phyloP scores from a whole-genome alignment of 148 eudicot genomes.

The Polygonum maritimum region DNA sequence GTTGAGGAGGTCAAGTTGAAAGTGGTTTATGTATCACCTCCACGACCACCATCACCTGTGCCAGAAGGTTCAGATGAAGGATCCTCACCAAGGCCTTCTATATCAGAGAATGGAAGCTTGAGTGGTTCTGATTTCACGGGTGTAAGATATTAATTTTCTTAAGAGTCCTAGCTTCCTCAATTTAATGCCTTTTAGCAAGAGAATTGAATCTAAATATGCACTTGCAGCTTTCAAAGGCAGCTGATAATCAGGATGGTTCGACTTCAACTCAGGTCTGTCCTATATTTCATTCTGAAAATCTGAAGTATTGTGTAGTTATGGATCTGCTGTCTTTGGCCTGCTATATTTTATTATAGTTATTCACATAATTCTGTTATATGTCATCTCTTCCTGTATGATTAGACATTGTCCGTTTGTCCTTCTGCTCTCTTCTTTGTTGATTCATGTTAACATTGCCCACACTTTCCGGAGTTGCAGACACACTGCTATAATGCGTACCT shows the following conservation, averaged over 20 bases:
- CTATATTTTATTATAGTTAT: not conserved
- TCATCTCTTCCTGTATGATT: not conserved
- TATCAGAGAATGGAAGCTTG: slow-evolving; percentile 56
- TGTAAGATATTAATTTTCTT: slow-evolving; percentile 32
- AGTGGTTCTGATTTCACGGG: slow-evolving; percentile 25
- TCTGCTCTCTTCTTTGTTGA: not conserved
- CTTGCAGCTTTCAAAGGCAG: slow-evolving; percentile 25
- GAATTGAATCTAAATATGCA: not conserved
- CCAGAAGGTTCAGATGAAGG: slow-evolving; percentile 81
- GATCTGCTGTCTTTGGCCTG: not conserved
- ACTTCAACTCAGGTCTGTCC: slow-evolving; percentile 16
- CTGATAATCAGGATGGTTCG: slow-evolving; percentile 18
- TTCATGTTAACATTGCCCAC: not conserved
- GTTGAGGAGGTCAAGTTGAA: slow-evolving; percentile 80
- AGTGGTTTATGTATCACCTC: slow-evolving; percentile 70
- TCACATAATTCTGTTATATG: not conserved
- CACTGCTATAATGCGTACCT: not conserved
- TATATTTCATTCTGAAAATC: not conserved
- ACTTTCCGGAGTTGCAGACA: not conserved
- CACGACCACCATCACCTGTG: slow-evolving; percentile 58
- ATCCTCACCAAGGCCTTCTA: slow-evolving; percentile 62
- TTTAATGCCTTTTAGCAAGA: not conserved
- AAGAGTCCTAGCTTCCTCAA: not conserved
- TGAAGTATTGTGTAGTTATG: not conserved
- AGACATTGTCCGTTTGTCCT: not conserved